A percentile compares a stretch with the other conserved stretches of the same genome.
Conservation (phyloP, 495 filamentous ascomycete genomes). For the Trichoderma orchidacearum region DNA sequence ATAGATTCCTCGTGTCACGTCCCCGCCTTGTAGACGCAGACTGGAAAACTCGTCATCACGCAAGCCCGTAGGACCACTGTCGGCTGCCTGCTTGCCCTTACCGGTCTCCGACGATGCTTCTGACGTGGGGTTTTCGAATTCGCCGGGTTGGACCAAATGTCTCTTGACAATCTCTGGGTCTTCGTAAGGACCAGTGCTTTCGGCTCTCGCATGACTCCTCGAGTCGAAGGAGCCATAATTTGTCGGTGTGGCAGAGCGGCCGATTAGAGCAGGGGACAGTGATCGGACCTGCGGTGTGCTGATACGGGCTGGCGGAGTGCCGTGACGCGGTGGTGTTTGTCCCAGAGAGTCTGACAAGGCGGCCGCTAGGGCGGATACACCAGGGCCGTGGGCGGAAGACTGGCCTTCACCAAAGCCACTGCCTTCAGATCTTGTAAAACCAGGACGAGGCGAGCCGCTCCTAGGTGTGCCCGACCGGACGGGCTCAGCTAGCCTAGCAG, state of each 20-base stretch:
- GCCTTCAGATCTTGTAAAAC: conserved; percentile 26
- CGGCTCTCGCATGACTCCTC: conserved; percentile 14
- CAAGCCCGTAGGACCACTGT: conserved; percentile 16
- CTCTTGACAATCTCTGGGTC: conserved; percentile 70
- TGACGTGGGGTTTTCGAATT: conserved; percentile 13
- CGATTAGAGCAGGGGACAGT: conserved; percentile 37
- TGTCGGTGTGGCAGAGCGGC: conserved; percentile 37
- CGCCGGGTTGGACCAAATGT: conserved; percentile 61
- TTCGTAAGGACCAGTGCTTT: conserved; percentile 42
- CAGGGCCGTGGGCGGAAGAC: conserved; percentile 34
- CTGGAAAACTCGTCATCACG: conserved; percentile 80
- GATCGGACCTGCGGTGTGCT: conserved; percentile 45
- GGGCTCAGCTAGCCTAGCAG: conserved; percentile 59
- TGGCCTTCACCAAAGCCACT: conserved; percentile 9
- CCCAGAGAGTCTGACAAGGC: conserved; percentile 54
- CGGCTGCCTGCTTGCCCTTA: conserved; percentile 34
- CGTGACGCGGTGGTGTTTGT: conserved; percentile 44
- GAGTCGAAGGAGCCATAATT: conserved; percentile 72
- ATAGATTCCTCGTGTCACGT: conserved; percentile 88
- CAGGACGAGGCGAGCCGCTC: conserved; percentile 1
- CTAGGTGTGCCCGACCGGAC: conserved; percentile 37
- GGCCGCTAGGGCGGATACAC: conserved; percentile 63
- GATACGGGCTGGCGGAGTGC: conserved; percentile 44
- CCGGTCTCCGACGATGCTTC: conserved; percentile 11
- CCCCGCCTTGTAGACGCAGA: conserved; percentile 79